phyloP scores from a whole-genome alignment of 345 rosid genomes.

The Nephelium lappaceum region DNA sequence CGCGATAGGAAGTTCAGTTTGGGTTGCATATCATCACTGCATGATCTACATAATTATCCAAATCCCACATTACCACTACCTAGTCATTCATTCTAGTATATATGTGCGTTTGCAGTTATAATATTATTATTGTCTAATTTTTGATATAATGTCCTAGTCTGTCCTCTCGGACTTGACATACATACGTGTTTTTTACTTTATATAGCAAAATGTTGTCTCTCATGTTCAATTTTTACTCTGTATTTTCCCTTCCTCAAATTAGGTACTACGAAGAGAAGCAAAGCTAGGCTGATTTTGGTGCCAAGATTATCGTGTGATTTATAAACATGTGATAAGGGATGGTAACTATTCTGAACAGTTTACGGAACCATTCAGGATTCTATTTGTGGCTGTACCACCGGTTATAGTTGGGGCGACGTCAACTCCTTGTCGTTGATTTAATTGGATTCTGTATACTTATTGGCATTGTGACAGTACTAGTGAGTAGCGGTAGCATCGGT shows the following conservation, averaged over 20 bases:
- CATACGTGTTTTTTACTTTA: not conserved
- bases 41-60: not conserved
- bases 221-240: not conserved
- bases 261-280: conserved; percentile 87
- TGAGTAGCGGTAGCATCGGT: not conserved
- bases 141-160: not conserved
- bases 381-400: not conserved
- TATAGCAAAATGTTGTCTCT: not conserved
- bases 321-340: not conserved
- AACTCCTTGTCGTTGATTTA: not conserved
- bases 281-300: conserved; percentile 49
- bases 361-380: conserved; percentile 1
- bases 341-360: not conserved
- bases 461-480: not conserved
- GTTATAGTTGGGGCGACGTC: conserved; percentile 1
- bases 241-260: conserved; percentile 13
- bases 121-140: not conserved
- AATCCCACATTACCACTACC: not conserved
- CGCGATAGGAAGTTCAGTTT: not conserved
- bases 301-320: not conserved
- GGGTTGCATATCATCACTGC: not conserved
- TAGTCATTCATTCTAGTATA: not conserved
- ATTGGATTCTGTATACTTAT: not conserved
- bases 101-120: not conserved
- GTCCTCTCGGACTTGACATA: conserved; percentile 1